Evolutionary conservation across 1,284 basidiomycete genomes (phyloP).

Genomic region (Malassezia furfur): DNA sequence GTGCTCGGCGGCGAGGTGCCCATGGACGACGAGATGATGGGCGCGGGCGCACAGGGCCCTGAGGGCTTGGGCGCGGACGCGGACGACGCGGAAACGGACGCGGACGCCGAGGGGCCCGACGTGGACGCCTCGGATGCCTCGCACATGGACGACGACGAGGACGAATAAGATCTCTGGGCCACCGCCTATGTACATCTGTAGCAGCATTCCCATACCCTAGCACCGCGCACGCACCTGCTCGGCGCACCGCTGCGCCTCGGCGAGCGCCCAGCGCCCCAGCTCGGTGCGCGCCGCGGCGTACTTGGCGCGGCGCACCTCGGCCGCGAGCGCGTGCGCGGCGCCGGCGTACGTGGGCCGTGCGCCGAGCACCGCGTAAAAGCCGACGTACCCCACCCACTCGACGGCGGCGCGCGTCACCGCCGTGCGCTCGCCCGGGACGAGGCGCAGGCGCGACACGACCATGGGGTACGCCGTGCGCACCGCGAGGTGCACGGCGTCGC

Average conservation of each 20-base stretch:
- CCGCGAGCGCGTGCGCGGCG: not conserved
- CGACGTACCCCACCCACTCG: constrained; percentile 27
- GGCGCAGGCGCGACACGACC: constrained; percentile 14
- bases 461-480: constrained; percentile 20
- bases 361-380: constrained; percentile 18
- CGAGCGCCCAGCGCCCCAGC: not conserved
- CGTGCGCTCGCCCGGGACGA: constrained; percentile 15
- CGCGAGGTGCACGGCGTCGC: constrained; percentile 17
- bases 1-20: constrained; percentile 26
- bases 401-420: constrained; percentile 17
- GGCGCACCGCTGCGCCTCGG: not conserved
- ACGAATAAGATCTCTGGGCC: too few relatives aligned
- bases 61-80: too few relatives aligned
- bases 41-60: too few relatives aligned
- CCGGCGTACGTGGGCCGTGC: not conserved
- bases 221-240: not conserved
- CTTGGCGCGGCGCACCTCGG: not conserved
- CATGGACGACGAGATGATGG: not conserved
- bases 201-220: not conserved
- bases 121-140: not conserved
- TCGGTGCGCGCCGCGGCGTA: not conserved
- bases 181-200: too few relatives aligned
- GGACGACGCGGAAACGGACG: not conserved
- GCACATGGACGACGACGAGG: too few relatives aligned
- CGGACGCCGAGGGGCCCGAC: not conserved